Evolutionary conservation across 208 protist genomes (phyloP), one percentile per base, ranked within the genome.

Genomic region (Wallacemonas sp.): DNA sequence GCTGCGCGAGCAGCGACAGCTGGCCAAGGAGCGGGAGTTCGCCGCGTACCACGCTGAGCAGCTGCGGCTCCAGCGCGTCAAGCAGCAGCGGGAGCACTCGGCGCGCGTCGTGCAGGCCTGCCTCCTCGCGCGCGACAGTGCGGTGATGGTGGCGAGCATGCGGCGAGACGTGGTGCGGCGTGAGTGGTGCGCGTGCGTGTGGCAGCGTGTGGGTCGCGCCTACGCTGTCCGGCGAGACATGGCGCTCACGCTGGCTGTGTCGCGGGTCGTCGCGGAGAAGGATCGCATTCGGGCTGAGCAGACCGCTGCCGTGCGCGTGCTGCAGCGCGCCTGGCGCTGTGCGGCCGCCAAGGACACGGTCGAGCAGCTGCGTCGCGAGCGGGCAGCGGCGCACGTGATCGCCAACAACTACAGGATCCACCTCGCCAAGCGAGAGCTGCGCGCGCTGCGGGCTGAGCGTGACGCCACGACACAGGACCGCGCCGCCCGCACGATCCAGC

Each of bases 311-410:
- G 88, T 80, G 33, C 77, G 61, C 30, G 76, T 92, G 34, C 34
- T 96, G 49, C 91, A 96, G 75, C 82, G 85, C 1, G 88, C 88
- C 33, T 93, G 83, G 87, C 82, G 88, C 5, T 81, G 76, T 55
- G 83, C 83, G 1, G 56, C 78, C 12, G 87, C 87, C 24, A 88
- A 88, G 70, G 69, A 78, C n/a, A 75, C 46, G 16, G 81, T 87
- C 19, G 80, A 79, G 68, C 74, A 76, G 38, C 61, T 78, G 68
- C 79, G 85, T 38, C 76, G 84, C 33, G 68, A 87, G 57, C 32
- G 55, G 17, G 68, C 57, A 5, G 88, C 91, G 26, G 84, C 70
- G 16, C 48, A 48, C 9, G 65, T 79, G 16, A 80, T 96, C 47
- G 54, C 76, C 6, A 77, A 76, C 24, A 69, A 78, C 30, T 89